Evolutionary conservation across 2,329 filamentous ascomycete species (phyloP), one percentile per base, ranked within the genome.

Genomic region (Neoarthrinium moseri): DNA sequence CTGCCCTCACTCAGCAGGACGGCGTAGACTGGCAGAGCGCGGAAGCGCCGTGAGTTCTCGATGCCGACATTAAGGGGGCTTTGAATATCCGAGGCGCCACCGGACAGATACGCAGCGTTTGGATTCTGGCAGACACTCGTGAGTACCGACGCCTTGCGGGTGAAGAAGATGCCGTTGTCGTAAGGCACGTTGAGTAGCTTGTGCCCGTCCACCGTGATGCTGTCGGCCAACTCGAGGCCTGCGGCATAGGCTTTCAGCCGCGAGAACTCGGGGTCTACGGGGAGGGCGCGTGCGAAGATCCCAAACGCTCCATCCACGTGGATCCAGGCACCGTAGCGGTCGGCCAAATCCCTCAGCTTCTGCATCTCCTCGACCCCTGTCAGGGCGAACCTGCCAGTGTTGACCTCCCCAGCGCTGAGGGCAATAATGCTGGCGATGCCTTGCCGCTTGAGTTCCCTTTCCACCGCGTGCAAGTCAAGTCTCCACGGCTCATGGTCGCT

Each of bases 101-200:
- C 64, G 7, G 66, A 65, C 5, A 96, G 80, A 60, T 96, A 96
- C 2, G 85, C 87, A 3, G 92, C 91, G 61, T 91, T 91, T 24
- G 89, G 82, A 66, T 96, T 96, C 49, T 80, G 76, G 66, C 92
- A 95, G 8, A 91, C 84, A 4, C 77, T 67, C 23, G 75, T 72
- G 1, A 86, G 77, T 11, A 81, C 70, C 3, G 67, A 57, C 6
- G 78, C 68, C 51, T 87, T 80, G 15, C 83, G 81, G 42, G 84
- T 89, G 56, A 95, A 80, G 74, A 96, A 95, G 66, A 96, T 86
- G 34, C 91, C 92, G 57, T 86, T 91, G 65, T 96, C 92, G 58
- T 96, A 96, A 0, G 92, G 91, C 77, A 96, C 90, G 55, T 96
- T 96, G 50, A 97, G 77, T n/a, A 96, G 70, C 61, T 96, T 96